Evolutionary conservation across 2,329 filamentous ascomycete species (phyloP), one percentile per base, ranked within the genome.

Genomic region (Pseudogymnoascus sp.): DNA sequence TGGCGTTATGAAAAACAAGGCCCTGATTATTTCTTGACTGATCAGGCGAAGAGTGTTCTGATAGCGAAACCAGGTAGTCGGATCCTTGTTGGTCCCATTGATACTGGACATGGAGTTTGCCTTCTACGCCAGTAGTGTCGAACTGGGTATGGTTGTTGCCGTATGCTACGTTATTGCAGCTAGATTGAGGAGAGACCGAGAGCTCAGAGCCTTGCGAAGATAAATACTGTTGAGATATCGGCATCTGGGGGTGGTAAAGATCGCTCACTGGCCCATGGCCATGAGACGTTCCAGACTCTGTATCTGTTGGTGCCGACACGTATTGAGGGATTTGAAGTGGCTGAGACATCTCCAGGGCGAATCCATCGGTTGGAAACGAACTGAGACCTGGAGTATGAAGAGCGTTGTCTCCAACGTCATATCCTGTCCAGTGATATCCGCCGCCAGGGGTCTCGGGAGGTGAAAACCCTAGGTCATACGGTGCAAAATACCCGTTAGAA

Each of bases 371-470:
- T 8, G 63, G 42, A 36, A 64, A 64, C 12, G 42, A 37, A 16
- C 40, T 36, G 3, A 63, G 16, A 29, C 63, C 42, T 18, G 63
- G 63, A 23, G 63, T 64, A 54, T 62, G 63, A 39, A 64, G 29
- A 23, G 60, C 26, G 26, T 57, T 61, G 39, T 64, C 63, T 14
- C 40, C 21, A 1, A 64, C 60, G 12, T 63, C 42, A 45, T 42
- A 64, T 60, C 59, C 59, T 14, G 21, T 47, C 63, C 60, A 64
- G 34, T 54, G 37, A 16, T 42, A 37, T 1, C 59, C 54, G 16
- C 34, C 34, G 21, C 42, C 60, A 29, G 63, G 63, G 23, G 63
- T 64, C 31, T 64, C 63, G 5, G 63, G 63, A 40, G 63, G 63
- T 5, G 63, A 63, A 37, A 42, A 61, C 29, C 60, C 60, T 7